Conservation (phyloP, 371 early-diverging fungal genomes). For the Sporodiniella umbellata region DNA sequence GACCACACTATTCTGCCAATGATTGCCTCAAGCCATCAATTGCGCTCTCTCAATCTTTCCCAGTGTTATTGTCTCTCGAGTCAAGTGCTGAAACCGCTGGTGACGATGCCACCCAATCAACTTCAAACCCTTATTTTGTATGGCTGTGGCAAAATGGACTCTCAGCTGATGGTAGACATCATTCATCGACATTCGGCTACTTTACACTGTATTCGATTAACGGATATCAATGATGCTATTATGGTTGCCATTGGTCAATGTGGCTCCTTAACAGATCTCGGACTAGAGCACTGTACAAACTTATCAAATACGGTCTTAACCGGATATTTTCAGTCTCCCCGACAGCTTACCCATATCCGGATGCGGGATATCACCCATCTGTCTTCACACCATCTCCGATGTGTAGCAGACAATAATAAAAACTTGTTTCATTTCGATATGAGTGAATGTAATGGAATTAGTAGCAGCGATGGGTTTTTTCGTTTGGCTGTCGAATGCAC, state of each 20-base stretch:
- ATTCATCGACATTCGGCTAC: constrained; percentile 28
- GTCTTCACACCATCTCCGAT: constrained; percentile 25
- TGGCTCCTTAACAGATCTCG: constrained; percentile 22
- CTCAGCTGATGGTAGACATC: constrained; percentile 22
- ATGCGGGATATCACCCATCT: constrained; percentile 39
- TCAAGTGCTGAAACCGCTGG: constrained; percentile 32
- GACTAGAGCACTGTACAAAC: constrained; percentile 37
- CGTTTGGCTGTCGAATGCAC: constrained; percentile 26
- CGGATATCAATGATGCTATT: constrained; percentile 36
- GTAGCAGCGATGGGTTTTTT: constrained; percentile 17
- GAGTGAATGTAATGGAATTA: constrained; percentile 35
- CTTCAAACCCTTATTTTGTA: constrained; percentile 34
- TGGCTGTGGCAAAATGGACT: constrained; percentile 39
- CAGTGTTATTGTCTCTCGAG: constrained; percentile 45
- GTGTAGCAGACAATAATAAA: constrained; percentile 8
- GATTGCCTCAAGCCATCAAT: constrained; percentile 18
- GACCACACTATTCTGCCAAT: constrained; percentile 32
- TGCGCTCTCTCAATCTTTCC: constrained; percentile 35
- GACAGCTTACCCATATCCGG: constrained; percentile 21
- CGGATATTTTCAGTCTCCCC: constrained; percentile 14
- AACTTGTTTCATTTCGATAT: constrained; percentile 33
- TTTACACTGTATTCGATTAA: constrained; percentile 28
- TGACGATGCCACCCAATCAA: constrained; percentile 19
- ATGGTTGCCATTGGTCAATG: constrained; percentile 30
- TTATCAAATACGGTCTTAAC: constrained; percentile 22